phyloP scores from a whole-genome alignment of 257 asterid species.

The Forsythia suspensa region DNA sequence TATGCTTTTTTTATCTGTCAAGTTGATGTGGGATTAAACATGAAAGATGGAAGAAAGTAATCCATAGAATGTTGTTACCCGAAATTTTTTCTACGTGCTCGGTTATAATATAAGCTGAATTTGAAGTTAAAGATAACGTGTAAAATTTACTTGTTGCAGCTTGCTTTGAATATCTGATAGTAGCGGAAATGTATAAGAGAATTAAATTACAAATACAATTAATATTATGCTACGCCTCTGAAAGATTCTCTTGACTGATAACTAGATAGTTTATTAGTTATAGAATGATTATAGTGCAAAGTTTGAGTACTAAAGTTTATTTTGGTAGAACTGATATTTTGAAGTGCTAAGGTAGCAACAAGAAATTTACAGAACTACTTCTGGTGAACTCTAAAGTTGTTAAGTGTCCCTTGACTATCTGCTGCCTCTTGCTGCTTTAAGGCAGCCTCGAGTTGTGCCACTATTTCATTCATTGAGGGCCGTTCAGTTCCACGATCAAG shows the following conservation, averaged over 20 bases:
- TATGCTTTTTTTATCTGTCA: no score
- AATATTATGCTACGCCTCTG: no score
- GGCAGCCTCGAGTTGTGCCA: slow-evolving; percentile 55
- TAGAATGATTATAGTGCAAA: neutral
- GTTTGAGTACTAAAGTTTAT: neutral
- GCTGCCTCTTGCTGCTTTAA: slow-evolving; percentile 53
- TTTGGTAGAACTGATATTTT: neutral
- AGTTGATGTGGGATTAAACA: no score
- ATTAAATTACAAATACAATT: no score
- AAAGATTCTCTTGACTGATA: neutral
- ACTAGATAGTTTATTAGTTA: neutral
- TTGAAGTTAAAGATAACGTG: no score
- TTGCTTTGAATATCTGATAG: no score
- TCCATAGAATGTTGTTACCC: no score
- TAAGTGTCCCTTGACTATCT: slow-evolving; percentile 33
- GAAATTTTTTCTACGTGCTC: no score
- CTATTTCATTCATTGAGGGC: slow-evolving; percentile 55
- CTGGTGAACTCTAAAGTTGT: slow-evolving; percentile 24
- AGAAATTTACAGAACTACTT: neutral
- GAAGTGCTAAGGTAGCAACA: slow-evolving; percentile 4
- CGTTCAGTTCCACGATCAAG: slow-evolving; percentile 45
- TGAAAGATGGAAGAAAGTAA: no score
- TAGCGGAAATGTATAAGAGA: no score
- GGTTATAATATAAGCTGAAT: no score
- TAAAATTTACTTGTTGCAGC: no score